Evolutionary conservation across 1,139 yeast species (phyloP), one percentile per base, ranked within the genome.

Genomic region (Kodamaea sp.): DNA sequence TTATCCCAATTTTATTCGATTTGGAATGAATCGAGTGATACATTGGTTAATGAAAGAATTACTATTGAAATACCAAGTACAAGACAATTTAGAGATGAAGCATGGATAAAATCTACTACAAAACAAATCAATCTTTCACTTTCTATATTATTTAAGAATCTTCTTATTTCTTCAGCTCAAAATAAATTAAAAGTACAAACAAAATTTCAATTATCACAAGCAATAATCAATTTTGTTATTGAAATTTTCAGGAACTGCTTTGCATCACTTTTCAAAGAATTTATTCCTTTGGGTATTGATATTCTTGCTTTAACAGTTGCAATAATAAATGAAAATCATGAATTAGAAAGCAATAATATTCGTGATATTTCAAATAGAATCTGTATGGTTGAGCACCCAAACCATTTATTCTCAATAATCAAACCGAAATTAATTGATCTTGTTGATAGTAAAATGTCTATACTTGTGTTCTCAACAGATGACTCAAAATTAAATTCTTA

Each of bases 91-190:
- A 65, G 89, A 47, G 70, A 79, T 2, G 60, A 63, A 8, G 55
- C 76, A 7, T 86, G 95, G 95, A 58, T 84, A 15, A 63, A 55
- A 12, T 87, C 82, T 0, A 81, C 90, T 0, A 67, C 83, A 2
- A 63, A 66, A 26, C 92, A 86, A 51, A 67, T 85, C 22, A 74
- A 71, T 36, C 54, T 70, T 5, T 69, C 79, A 2, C 58, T 80
- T 28, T 47, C 65, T 2, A 51, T 58, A 5, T 54, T 63, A 40
- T 63, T 65, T 55, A 59, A 61, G 47, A 48, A 57, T 34, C 34
- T 62, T 8, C 38, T 55, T 9, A 37, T 52, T 6, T 38, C 37
- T 7, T 43, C 50, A 1, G 41, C 36, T 10, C 36, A 45, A 3
- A 46, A 42, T 25, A 42, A 35, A 31, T 27, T 36, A 3, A 58